A percentile compares a stretch with the other conserved stretches of the same genome.
phyloP scores from a whole-genome alignment of 805 yeast species.

The Metschnikowia koreensis region DNA sequence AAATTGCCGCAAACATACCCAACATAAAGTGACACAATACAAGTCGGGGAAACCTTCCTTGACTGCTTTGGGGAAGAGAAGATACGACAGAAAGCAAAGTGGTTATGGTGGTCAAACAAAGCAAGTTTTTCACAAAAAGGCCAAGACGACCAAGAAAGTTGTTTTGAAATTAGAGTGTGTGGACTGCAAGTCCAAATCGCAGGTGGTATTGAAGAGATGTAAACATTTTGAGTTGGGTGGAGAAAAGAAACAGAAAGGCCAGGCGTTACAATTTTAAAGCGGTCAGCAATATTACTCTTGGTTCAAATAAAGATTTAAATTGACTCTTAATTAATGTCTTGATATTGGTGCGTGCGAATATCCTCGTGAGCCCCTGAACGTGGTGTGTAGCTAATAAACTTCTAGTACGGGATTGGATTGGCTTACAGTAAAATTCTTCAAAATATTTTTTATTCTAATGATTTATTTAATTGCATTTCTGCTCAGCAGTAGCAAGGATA shows the following conservation, averaged over 20 bases:
- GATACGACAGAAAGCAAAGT: constrained; percentile 99
- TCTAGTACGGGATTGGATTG: background rate
- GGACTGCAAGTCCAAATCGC: constrained; percentile 96
- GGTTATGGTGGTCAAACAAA: constrained; percentile 99
- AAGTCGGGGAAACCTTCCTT: constrained; percentile 99
- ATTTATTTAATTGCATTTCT: background rate
- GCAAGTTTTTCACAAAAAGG: constrained; percentile 99
- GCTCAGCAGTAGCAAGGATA: constrained; percentile 1
- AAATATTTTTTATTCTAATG: constrained; percentile 1
- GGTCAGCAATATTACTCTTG: too few relatives aligned
- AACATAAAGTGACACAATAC: constrained; percentile 99
- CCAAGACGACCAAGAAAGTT: constrained; percentile 99
- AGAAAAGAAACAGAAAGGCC: constrained; percentile 99
- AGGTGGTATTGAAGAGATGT: constrained; percentile 97
- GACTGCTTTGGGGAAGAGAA: constrained; percentile 99
- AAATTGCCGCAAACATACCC: constrained; percentile 98
- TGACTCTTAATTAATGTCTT: too few relatives aligned
- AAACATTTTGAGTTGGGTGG: constrained; percentile 99
- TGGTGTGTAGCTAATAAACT: too few relatives aligned
- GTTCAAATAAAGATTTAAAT: too few relatives aligned
- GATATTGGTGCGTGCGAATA: too few relatives aligned
- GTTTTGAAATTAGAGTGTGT: constrained; percentile 99
- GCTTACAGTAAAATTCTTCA: too few relatives aligned
- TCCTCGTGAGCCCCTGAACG: too few relatives aligned
- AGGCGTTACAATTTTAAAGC: constrained; percentile 84